Conservation (phyloP, 2,329 filamentous ascomycete genomes). For the Fusarium secorum region DNA sequence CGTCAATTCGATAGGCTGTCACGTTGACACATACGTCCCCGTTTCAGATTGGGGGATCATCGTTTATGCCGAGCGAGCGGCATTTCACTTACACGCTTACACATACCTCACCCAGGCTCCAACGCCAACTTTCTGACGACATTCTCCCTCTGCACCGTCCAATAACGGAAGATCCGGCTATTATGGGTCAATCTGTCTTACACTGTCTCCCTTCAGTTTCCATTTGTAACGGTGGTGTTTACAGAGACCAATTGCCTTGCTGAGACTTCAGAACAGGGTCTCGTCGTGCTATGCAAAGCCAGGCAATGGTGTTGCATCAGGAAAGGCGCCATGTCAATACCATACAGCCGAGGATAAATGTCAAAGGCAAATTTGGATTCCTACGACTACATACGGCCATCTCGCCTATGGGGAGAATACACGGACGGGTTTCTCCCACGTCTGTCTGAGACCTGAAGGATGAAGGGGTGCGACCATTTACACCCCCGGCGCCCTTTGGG, state of each 20-base stretch:
- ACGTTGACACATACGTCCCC: conserved; percentile 29
- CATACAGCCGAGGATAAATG: neutral
- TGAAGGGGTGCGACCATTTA: conserved; percentile 2
- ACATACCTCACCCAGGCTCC: neutral
- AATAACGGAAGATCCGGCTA: conserved; percentile 25
- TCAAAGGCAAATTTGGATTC: neutral
- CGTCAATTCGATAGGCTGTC: conserved; percentile 31
- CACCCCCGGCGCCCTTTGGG: neutral
- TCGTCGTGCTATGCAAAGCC: conserved; percentile 19
- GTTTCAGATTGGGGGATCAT: conserved; percentile 26
- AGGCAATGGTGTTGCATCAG: conserved; percentile 21
- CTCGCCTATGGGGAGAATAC: conserved; percentile 28
- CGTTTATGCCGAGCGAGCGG: conserved; percentile 29
- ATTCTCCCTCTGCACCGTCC: conserved; percentile 13
- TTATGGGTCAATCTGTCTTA: conserved; percentile 19
- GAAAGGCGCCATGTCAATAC: conserved; percentile 4
- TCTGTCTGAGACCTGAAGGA: conserved; percentile 13
- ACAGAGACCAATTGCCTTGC: conserved; percentile 8
- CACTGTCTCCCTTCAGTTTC: conserved; percentile 13
- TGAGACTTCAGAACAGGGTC: conserved; percentile 2
- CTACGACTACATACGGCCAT: conserved; percentile 1
- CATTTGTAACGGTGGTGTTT: conserved; percentile 18
- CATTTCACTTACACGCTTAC: conserved; percentile 29
- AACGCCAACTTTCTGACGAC: conserved; percentile 22
- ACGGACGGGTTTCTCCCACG: neutral